Percentiles rank a stretch among this genome's conserved stretches.
Evolutionary conservation across 805 yeast species (phyloP).

Genomic region (Pachysolen tannophilus): DNA sequence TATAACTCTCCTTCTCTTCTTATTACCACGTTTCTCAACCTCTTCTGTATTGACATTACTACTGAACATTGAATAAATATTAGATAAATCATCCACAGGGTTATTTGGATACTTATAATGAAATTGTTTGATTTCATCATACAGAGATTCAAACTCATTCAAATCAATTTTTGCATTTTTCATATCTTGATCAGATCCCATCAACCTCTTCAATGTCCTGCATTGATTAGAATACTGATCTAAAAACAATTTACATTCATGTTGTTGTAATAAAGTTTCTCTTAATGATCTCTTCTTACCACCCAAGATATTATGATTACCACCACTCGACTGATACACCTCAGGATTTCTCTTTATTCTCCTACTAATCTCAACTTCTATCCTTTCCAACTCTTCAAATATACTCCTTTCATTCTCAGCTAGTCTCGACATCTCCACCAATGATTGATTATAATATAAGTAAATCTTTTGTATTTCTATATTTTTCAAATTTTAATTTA

Average conservation of each 20-base stretch:
- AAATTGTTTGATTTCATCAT: constrained; percentile 22
- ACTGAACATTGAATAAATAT: constrained; percentile 24
- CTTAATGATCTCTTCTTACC: constrained; percentile 35
- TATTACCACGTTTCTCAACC: constrained; percentile 15
- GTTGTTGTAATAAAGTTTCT: constrained; percentile 54
- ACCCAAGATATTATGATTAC: constrained; percentile 21
- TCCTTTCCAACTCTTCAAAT: constrained; percentile 60
- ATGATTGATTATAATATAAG: neutral
- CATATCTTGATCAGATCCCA: constrained; percentile 6
- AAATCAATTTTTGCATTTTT: constrained; percentile 17
- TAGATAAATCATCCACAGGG: constrained; percentile 19
- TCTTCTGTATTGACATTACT: constrained; percentile 11
- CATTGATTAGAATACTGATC: constrained; percentile 33
- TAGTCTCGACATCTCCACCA: constrained; percentile 13
- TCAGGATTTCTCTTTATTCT: constrained; percentile 58
- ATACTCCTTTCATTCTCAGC: constrained; percentile 30
- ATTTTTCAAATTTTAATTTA: no score
- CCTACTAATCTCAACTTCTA: constrained; percentile 58
- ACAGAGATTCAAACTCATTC: constrained; percentile 28
- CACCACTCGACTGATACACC: constrained; percentile 26
- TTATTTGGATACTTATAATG: constrained; percentile 23
- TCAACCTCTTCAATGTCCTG: constrained; percentile 12
- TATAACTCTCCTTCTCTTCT: constrained; percentile 24
- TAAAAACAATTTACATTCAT: constrained; percentile 51
- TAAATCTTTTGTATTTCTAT: neutral